Evolutionary conservation across 768 basidiomycete genomes (phyloP).

Genomic region (Tylopilus vinaceipallidus): DNA sequence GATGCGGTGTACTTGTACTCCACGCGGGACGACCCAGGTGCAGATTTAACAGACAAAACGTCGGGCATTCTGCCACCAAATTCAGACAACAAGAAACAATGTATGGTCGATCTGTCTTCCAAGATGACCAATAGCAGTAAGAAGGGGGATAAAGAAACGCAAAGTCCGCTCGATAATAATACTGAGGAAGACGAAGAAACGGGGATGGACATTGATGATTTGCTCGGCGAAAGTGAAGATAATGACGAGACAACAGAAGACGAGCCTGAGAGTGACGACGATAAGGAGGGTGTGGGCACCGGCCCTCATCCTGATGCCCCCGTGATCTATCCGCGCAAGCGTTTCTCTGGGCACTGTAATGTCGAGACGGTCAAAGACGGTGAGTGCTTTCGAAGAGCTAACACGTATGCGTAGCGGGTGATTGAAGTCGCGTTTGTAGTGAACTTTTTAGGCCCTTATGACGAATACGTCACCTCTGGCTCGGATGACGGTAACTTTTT

Average conservation of each 20-base stretch:
- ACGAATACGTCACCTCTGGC: conserved; percentile 79
- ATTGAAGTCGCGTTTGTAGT: conserved; percentile 42
- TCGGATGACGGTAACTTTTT: conserved; percentile 90
- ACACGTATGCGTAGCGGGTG: not conserved
- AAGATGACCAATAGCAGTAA: not conserved
- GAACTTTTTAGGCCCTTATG: conserved; percentile 77
- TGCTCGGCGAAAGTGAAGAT: conserved; percentile 29
- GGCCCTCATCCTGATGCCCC: conserved; percentile 40
- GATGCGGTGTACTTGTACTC: conserved; percentile 77
- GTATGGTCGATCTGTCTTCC: not conserved
- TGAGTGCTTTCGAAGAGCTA: conserved; percentile 31
- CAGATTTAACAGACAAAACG: conserved; percentile 17
- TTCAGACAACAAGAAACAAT: conserved; percentile 5
- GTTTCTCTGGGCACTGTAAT: conserved; percentile 72
- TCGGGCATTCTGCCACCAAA: conserved; percentile 32
- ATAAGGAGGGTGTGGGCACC: conserved; percentile 22
- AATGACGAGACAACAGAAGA: conserved; percentile 25
- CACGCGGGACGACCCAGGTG: conserved; percentile 57
- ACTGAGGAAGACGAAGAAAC: conserved; percentile 24
- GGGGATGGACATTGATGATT: conserved; percentile 30
- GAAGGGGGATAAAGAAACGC: conserved; percentile 5
- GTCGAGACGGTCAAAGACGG: conserved; percentile 87
- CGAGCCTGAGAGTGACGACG: conserved; percentile 33
- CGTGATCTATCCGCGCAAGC: conserved; percentile 58
- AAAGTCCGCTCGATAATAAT: too few species aligned